Evolutionary conservation across 2,329 filamentous ascomycete genomes (phyloP), one percentile per base, ranked within the genome.

Genomic region (Taxawa tesnikishii): DNA sequence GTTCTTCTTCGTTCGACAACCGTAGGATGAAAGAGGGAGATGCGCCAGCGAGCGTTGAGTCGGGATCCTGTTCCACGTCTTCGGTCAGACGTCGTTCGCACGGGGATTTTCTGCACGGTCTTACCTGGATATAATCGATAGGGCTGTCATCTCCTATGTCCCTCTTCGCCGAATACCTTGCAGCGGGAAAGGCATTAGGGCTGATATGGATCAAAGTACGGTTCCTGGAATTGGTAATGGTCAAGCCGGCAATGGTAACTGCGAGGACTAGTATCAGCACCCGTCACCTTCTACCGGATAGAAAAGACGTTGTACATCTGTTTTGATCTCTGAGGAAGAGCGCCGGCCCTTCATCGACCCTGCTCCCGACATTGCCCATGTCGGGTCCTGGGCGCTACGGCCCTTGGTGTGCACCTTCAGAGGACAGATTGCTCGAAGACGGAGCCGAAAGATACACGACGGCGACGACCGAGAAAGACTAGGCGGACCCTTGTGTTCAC

Each of bases 281-380:
- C 8, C 8, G 19, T 8, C n/a, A 8, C 19, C 19, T 8, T 8
- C 19, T n/a, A 23, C 8, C 19, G n/a, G 8, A 23, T 23, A 23
- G 8, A 8, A 23, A 23, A 39, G 39, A 37, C 48, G 48, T 64
- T 79, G 54, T 70, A 96, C 90, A 75, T 70, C 85, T 77, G 56
- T 74, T 83, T 67, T 94, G 90, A 56, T 98, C 90, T 63, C 82
- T 80, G 54, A 96, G 67, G 57, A 81, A 92, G 55, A 96, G 65
- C 48, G 74, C 62, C 47, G 75, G 70, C 54, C 76, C 82, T 51
- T 94, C 87, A 49, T 93, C 87, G 50, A 79, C 76, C 60, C 77
- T 81, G 68, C 87, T 94, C 58, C 75, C 79, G 60, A 94, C 78
- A 65, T 81, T 85, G 54, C 90, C 90, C 90, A 98, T 98, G 43